Percentiles rank a stretch among this genome's conserved stretches.
Conservation (phyloP, 148 eudicot genomes). For the Mesembryanthemum crystallinum region DNA sequence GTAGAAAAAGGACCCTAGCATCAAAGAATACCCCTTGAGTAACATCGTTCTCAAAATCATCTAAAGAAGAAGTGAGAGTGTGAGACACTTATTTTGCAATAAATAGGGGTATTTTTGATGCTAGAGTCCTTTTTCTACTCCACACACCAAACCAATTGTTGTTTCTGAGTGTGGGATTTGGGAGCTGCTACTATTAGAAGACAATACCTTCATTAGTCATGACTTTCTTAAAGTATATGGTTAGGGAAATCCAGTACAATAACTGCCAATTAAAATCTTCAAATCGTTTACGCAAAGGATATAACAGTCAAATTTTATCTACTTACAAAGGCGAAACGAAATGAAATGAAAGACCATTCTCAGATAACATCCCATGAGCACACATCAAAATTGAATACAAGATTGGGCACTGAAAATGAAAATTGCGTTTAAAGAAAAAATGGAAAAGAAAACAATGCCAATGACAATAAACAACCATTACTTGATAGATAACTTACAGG, state of each 20-base stretch:
- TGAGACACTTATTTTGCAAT: background rate
- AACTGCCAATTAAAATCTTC: background rate
- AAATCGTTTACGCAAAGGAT: background rate
- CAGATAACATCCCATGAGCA: background rate
- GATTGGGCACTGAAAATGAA: too few species aligned
- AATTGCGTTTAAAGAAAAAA: too few species aligned
- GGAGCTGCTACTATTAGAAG: background rate
- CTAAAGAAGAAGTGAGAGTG: background rate
- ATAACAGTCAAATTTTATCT: constrained; percentile 3
- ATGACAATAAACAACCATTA: too few species aligned
- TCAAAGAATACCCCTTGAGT: too few species aligned
- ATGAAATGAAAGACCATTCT: background rate
- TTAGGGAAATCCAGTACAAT: background rate
- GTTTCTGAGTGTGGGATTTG: background rate
- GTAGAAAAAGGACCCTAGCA: too few species aligned
- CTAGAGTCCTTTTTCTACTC: too few species aligned
- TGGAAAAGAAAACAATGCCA: too few species aligned
- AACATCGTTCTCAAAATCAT: too few species aligned
- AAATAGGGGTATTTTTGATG: too few species aligned
- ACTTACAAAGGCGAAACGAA: constrained; percentile 6
- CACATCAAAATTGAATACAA: too few species aligned
- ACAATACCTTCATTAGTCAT: background rate
- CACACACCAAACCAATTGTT: background rate
- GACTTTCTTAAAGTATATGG: background rate
- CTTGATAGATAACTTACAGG: too few species aligned